Conservation (phyloP, 441 rosid species). For the Syzygium malaccense region DNA sequence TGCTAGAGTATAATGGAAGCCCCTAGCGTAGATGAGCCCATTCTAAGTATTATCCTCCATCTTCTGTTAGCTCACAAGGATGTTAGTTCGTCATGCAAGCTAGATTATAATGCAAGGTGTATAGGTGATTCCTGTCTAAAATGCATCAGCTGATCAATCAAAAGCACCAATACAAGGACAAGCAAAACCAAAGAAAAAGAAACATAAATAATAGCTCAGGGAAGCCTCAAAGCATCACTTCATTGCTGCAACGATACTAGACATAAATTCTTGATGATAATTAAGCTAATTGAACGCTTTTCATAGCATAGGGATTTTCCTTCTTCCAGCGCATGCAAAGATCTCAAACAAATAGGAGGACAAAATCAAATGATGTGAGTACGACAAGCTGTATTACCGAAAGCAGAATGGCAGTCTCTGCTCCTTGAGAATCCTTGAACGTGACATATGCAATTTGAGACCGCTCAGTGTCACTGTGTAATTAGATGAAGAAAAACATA, state of each 20-base stretch:
- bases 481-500: background rate
- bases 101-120: background rate
- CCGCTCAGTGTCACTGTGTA: slow-evolving; percentile 45
- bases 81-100: background rate
- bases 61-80: background rate
- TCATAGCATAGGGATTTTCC: background rate
- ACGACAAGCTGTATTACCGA: slow-evolving; percentile 32
- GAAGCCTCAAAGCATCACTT: background rate
- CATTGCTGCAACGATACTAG: background rate
- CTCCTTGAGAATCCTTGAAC: slow-evolving; percentile 84
- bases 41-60: background rate
- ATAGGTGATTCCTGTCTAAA: background rate
- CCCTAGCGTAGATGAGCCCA: background rate
- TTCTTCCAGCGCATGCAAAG: background rate
- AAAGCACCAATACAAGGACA: background rate
- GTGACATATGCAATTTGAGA: slow-evolving; percentile 73
- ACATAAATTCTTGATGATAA: background rate
- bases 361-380: background rate
- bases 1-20: background rate
- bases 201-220: background rate
- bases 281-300: background rate
- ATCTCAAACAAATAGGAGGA: background rate
- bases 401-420: slow-evolving; percentile 88
- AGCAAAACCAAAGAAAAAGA: background rate
- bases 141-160: background rate